These are phyloP conservation scores for Ananas comosus DNA, from an alignment of 176 grass and related monocot genomes.

Conservation along the genomic window DNA sequence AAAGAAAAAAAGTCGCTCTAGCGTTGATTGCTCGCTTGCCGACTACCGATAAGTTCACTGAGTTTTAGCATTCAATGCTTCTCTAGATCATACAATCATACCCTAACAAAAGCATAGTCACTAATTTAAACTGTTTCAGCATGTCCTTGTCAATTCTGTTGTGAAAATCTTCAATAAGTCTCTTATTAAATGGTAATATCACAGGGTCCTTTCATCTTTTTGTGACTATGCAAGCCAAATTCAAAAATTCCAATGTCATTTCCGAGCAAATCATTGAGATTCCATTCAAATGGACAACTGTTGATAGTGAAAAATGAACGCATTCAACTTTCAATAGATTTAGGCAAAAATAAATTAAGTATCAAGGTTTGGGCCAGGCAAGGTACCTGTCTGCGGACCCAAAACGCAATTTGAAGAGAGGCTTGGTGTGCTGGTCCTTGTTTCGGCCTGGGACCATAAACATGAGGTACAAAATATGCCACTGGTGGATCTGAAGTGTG, in stretches of 20 bases:
- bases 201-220: constrained; percentile 13
- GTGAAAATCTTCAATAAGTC: neutral
- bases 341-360: too few species aligned
- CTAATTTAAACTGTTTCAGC: constrained; percentile 6
- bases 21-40: too few species aligned
- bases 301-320: neutral
- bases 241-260: constrained; percentile 1
- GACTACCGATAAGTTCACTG: too few species aligned
- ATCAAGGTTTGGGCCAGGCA: too few species aligned
- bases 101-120: neutral
- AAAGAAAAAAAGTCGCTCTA: too few species aligned
- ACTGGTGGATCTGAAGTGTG: too few species aligned
- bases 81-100: neutral
- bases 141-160: constrained; percentile 5
- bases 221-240: constrained; percentile 3
- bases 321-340: neutral
- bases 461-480: too few species aligned
- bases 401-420: too few species aligned
- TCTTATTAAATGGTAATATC: constrained; percentile 2
- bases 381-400: too few species aligned
- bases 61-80: neutral
- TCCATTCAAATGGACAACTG: constrained; percentile 4
- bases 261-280: constrained; percentile 1
- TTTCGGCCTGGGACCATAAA: too few species aligned
- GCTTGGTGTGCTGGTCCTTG: too few species aligned